Evolutionary conservation across 139 green algal species (phyloP).

Genomic region (Haematococcus lacustris): DNA sequence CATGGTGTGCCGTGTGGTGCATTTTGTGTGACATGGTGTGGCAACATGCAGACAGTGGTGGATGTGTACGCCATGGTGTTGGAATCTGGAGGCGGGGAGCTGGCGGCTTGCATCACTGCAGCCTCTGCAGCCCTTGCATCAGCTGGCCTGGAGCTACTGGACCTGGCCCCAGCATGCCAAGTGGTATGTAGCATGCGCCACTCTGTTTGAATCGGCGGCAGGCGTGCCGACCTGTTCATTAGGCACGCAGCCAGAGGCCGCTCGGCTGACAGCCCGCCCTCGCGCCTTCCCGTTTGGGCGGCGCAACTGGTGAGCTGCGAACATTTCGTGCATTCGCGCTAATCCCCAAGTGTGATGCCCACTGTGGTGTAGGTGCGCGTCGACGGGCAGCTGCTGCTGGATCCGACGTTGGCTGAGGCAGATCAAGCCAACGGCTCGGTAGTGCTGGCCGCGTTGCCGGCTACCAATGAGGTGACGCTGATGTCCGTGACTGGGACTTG

Average conservation of each 20-base stretch:
- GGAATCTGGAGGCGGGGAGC: conserved; percentile 53
- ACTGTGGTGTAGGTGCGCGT: neutral
- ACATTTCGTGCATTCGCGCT: no score
- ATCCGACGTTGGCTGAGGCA: conserved; percentile 46
- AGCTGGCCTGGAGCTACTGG: conserved; percentile 59
- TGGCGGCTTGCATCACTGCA: conserved; percentile 37
- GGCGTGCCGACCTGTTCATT: no score
- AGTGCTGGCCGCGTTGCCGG: conserved; percentile 45
- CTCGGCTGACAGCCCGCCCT: no score
- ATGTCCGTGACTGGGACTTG: conserved; percentile 43
- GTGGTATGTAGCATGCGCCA: no score
- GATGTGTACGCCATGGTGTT: conserved; percentile 66
- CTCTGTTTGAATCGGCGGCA: no score
- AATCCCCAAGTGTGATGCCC: no score
- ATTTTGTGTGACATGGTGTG: no score
- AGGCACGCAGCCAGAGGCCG: no score
- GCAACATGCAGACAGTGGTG: conserved; percentile 51
- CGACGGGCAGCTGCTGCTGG: conserved; percentile 47
- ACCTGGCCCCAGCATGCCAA: conserved; percentile 54
- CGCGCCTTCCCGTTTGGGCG: no score
- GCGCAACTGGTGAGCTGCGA: no score
- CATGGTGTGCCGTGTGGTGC: no score
- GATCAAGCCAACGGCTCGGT: conserved; percentile 33
- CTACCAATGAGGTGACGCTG: conserved; percentile 47
- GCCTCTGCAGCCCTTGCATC: conserved; percentile 62